Base-by-base conservation (phyloP, 2,329 filamentous ascomycete genomes). In the Fusarium caatingaense region DNA sequence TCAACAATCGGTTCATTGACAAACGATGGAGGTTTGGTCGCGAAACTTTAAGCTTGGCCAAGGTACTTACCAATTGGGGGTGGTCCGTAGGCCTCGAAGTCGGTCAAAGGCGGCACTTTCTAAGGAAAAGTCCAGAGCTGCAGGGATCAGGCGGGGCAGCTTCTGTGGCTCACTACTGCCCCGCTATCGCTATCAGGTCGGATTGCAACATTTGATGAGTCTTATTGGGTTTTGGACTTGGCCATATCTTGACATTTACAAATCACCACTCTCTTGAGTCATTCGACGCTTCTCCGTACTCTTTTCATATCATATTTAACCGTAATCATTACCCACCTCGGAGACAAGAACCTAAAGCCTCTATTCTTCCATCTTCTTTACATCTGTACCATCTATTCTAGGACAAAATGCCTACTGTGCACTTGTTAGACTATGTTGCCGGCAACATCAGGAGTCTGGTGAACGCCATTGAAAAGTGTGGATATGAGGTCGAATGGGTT, bases 381-480 rank as follows among this genome's bases (percentile, higher is more conserved):
- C 56, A 58, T 60, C 51, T 45, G 51, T 62, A 27, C 56, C 59
- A 59, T 64, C 57, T 60, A 23, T 56, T 57, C 49, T 40, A 44
- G 58, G 71, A 72, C 66, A 86, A 74, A 53, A 94, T 94, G 91
- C 89, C 92, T 69, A 93, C 87, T 50, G 92, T 95, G 69, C 88
- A 95, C 82, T 83, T 96, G 58, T 82, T 92, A 75, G 86, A 98
- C 83, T 98, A 98, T 80, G 95, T 98, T 72, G 95, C 96, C 66
- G 96, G 96, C 78, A 99, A 99, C 81, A 91, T 99, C 74, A 92
- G 95, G 71, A 98, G 94, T 69, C 88, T 99, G 76, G 95, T 94
- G 78, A 99, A 99, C 85, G 96, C 95, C 75, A 97, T 99, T 77
- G 95, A 99, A 81, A 97, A 96, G 81, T 88, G 95, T 63, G 96